phyloP scores from a whole-genome alignment of 371 early-diverging fungal species.

The Mucor piriformis region DNA sequence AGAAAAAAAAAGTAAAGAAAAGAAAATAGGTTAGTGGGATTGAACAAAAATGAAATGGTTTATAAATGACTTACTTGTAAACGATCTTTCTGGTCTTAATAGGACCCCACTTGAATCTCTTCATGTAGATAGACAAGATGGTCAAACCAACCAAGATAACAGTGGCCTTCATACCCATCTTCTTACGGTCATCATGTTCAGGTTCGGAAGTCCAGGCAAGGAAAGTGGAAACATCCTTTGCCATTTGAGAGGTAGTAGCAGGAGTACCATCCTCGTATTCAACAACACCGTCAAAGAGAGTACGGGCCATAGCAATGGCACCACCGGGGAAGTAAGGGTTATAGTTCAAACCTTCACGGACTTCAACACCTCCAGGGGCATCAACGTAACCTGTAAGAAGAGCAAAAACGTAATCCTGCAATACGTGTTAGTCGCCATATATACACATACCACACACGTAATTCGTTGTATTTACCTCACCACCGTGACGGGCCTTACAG shows the following conservation, averaged over 20 bases:
- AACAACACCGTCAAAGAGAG: constrained; percentile 91
- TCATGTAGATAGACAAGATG: constrained; percentile 71
- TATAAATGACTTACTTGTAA: constrained; percentile 60
- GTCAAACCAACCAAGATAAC: constrained; percentile 63
- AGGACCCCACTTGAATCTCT: constrained; percentile 80
- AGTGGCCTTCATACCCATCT: constrained; percentile 92
- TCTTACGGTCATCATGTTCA: constrained; percentile 96
- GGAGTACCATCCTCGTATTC: constrained; percentile 98
- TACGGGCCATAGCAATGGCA: constrained; percentile 96
- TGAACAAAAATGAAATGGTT: too few relatives aligned
- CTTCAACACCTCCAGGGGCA: constrained; percentile 93
- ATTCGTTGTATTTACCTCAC: constrained; percentile 60
- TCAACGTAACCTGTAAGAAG: constrained; percentile 95
- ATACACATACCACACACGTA: background rate
- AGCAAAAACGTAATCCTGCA: constrained; percentile 92
- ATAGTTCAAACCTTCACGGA: constrained; percentile 96
- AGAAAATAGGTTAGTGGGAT: background rate
- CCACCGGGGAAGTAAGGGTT: constrained; percentile 99
- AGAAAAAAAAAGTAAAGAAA: background rate
- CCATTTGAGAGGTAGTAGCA: constrained; percentile 95
- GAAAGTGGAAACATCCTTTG: constrained; percentile 96
- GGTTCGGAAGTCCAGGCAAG: constrained; percentile 96
- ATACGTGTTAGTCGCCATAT: too few relatives aligned
- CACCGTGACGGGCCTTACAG: constrained; percentile 94
- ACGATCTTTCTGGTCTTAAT: constrained; percentile 84